Evolutionary conservation across 1,284 basidiomycete species (phyloP), one percentile per base, ranked within the genome.

Genomic region (Marasmius oreades): DNA sequence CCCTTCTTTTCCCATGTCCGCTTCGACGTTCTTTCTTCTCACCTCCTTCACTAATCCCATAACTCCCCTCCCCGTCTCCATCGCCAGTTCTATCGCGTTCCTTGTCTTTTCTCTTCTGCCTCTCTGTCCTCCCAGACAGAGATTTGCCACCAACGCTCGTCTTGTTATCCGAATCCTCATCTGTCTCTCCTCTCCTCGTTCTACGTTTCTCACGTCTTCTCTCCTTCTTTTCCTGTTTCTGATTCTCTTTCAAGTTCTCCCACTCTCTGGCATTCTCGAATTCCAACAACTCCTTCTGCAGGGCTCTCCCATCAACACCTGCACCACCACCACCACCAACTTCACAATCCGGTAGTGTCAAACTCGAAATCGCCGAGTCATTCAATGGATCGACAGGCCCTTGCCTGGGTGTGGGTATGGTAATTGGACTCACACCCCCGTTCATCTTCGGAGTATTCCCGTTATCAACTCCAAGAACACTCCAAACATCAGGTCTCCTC

Each of bases 281-380:
- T 20, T 45, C 39, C 31, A 36, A 36, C 39, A 28, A 36, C 20
- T 55, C 46, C 24, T 51, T 51, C 31, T 39, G 34, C 16, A 20
- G 53, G 16, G 50, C 46, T 44, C 53, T 45, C 36, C 61, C 52
- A 63, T 52, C 26, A 63, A 52, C 4, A 63, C 66, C 20, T 63
- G 62, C 22, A 68, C 63, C 18, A 39, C 53, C 28, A 50, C 65
- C 64, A 12, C 43, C 53, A 42, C 53, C 58, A 42, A 53, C 59
- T 55, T 66, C 71, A 14, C 65, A 68, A 53, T 81, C 81, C 2
- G 82, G 84, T n/a, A 90, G 74, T 12, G 85, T 85, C 60, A 90
- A 67, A 64, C 87, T 90, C 42, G 87, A 89, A 51, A 89, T 90
- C 24, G 85, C 87, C 47, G 84, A 86, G 62, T 90, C 87, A 56